Evolutionary conservation across 352 stramenopile species (phyloP), one percentile per base, ranked within the genome.

Genomic region (Phytophthora foliorum): DNA sequence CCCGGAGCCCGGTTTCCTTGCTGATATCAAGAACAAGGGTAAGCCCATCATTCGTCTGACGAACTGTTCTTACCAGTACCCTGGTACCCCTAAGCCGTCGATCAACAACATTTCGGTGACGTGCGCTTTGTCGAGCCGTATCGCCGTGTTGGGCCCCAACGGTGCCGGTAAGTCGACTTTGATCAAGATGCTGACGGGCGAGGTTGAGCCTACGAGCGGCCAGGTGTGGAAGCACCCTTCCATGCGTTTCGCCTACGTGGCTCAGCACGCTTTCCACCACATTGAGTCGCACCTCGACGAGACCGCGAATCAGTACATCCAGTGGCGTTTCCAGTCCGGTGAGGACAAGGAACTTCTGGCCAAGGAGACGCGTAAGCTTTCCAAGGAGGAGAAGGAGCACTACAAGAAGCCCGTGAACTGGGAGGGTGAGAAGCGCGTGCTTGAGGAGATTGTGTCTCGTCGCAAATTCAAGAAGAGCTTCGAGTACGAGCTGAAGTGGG

Each of bases 401-500:
- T 98, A 97, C 65, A 97, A 98, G 74, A 93, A 97, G 52, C 97
- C 94, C n/a, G 90, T 96, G 49, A 92, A 98, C 69, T 97, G 97
- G 86, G 95, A 97, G 63, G 87, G 86, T 24, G 86, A 97, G 81
- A 96, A 96, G 86, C 86, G 86, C 57, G 85, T 93, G 21, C 77
- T 97, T n/a, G 91, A 97, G 75, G 86, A 94, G 78, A 97, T 97
- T 56, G 80, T 95, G 41, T 93, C 91, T 69, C 93, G 97, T 63
- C 90, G 95, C 69, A 96, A 99, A 83, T 93, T 97, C 67, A 98
- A 93, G 66, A 98, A 98, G 72, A 89, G 86, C 50, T 92, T 99
- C 66, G 97, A 99, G 82, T 99, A 99, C 85, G 97, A 99, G 83
- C 86, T 99, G 50, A 99, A 99, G 89, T 99, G 97, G 89, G 86